Conservation (phyloP, 768 basidiomycete genomes). For the Lactifluus volemus region DNA sequence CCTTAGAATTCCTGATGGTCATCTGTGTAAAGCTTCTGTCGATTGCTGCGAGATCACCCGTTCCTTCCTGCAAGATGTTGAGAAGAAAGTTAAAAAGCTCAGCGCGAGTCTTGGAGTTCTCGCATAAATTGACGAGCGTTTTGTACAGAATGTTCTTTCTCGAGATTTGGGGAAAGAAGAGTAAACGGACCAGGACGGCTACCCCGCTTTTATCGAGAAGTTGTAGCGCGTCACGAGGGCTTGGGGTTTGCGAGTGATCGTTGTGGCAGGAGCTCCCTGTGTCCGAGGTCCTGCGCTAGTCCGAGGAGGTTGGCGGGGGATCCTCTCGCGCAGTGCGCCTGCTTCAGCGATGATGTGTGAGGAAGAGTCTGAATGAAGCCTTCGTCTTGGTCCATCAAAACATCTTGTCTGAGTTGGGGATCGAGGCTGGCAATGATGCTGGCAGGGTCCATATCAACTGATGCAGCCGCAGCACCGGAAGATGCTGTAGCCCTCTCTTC, state of each 20-base stretch:
- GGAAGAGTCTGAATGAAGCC: constrained; percentile 70
- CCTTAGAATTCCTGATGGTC: constrained; percentile 61
- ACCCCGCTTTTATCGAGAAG: constrained; percentile 87
- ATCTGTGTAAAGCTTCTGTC: constrained; percentile 92
- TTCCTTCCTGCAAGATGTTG: constrained; percentile 91
- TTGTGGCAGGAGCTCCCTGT: constrained; percentile 15
- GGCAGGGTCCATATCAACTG: constrained; percentile 70
- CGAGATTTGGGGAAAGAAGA: constrained; percentile 93
- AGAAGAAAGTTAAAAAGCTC: constrained; percentile 93
- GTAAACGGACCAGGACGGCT: constrained; percentile 79
- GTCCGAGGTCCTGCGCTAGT: constrained; percentile 12
- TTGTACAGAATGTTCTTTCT: constrained; percentile 80
- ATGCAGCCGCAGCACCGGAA: constrained; percentile 31
- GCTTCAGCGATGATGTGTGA: constrained; percentile 84
- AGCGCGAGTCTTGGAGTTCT: constrained; percentile 83
- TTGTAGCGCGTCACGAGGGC: constrained; percentile 82
- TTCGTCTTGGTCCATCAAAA: constrained; percentile 83
- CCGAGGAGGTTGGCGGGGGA: constrained; percentile 9
- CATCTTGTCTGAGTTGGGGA: constrained; percentile 81
- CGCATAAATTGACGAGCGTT: constrained; percentile 90
- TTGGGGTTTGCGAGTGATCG: constrained; percentile 40
- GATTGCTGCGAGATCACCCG: constrained; percentile 83
- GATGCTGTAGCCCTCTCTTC: constrained; percentile 30
- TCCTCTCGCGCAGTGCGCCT: constrained; percentile 56
- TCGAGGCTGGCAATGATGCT: constrained; percentile 91